These are phyloP conservation scores for Oxyria digyna DNA, from an alignment of 148 eudicot species.

Conservation along the genomic window DNA sequence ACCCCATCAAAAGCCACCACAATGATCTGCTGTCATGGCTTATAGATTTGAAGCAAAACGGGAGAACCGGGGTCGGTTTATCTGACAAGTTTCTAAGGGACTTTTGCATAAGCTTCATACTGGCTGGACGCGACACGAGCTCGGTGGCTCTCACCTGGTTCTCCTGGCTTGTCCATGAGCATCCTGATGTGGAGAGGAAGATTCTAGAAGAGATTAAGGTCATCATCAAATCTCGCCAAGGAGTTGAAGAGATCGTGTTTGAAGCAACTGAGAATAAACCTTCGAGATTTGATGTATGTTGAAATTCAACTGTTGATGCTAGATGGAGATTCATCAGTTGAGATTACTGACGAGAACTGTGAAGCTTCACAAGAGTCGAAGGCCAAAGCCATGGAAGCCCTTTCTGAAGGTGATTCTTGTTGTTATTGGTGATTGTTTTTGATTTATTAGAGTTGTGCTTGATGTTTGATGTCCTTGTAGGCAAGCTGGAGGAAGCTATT, in stretches of 20 bases:
- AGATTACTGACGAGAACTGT: too few relatives aligned
- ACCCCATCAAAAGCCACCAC: constrained; percentile 8
- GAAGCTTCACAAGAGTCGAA: too few relatives aligned
- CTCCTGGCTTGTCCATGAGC: constrained; percentile 32
- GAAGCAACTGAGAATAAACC: constrained; percentile 21
- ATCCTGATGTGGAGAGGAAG: constrained; percentile 27
- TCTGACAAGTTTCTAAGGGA: constrained; percentile 30
- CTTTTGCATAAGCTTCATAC: constrained; percentile 45
- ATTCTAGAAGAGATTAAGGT: constrained; percentile 24
- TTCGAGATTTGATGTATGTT: too few relatives aligned
- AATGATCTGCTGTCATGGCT: constrained; percentile 48
- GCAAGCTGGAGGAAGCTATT: too few relatives aligned
- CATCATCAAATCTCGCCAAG: background rate
- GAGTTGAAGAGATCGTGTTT: constrained; percentile 13
- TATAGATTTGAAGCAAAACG: constrained; percentile 16
- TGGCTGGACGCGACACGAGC: constrained; percentile 55
- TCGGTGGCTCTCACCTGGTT: constrained; percentile 47
- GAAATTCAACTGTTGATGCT: too few relatives aligned
- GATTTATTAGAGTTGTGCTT: too few relatives aligned
- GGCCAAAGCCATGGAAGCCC: too few relatives aligned
- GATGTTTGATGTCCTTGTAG: too few relatives aligned
- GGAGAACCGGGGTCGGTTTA: constrained; percentile 2
- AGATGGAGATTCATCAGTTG: too few relatives aligned
- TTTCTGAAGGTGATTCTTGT: too few relatives aligned
- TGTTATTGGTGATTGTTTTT: too few relatives aligned